phyloP scores from a whole-genome alignment of 1,284 basidiomycete species.

The Microbotryum intermedium region DNA sequence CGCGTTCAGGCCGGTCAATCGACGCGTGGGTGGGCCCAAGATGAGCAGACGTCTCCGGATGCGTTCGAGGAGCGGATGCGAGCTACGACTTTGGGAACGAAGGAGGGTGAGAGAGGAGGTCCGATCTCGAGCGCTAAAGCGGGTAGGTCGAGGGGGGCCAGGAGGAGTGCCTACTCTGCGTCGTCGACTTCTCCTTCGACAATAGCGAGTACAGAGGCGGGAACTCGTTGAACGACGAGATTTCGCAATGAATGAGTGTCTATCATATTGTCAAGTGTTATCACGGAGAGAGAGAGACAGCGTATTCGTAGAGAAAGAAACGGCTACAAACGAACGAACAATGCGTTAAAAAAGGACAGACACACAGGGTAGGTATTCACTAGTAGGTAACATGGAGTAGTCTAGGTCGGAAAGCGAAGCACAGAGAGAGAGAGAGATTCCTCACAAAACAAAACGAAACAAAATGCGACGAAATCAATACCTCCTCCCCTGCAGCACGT shows the following conservation, averaged over 20 bases:
- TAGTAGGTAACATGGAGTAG: neutral
- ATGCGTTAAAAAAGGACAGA: neutral
- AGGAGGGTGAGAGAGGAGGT: neutral
- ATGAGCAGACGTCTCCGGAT: neutral
- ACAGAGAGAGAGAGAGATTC: too few relatives aligned
- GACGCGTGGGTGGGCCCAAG: conserved; percentile 6
- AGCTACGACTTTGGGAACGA: neutral
- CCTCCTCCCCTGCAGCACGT: too few relatives aligned
- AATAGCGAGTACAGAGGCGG: neutral
- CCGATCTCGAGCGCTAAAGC: conserved; percentile 22
- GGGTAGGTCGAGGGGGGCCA: neutral
- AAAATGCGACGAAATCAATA: too few relatives aligned
- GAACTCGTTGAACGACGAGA: neutral
- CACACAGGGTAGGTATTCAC: neutral
- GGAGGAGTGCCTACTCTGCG: neutral
- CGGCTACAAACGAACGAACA: neutral
- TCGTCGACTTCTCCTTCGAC: neutral
- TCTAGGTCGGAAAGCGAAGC: too few relatives aligned
- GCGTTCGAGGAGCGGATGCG: neutral
- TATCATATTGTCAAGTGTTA: too few relatives aligned
- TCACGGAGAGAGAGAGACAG: too few relatives aligned
- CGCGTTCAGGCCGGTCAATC: conserved; percentile 14
- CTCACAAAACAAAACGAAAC: too few relatives aligned
- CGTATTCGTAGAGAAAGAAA: neutral
- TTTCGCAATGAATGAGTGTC: neutral